Evolutionary conservation across 129 eudicot species (phyloP).

Genomic region (Chrysanthemum lavandulifolium): DNA sequence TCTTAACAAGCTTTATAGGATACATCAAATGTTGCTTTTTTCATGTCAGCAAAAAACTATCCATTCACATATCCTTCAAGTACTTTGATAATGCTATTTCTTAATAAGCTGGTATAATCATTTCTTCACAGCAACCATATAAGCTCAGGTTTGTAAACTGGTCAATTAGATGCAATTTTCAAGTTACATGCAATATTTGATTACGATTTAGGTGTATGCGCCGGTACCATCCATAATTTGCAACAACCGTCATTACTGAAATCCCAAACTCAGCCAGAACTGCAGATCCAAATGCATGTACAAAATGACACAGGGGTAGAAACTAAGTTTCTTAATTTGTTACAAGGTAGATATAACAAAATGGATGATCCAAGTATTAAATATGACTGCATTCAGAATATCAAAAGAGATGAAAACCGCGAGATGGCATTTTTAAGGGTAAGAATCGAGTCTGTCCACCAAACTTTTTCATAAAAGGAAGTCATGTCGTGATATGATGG

Average conservation of each 20-base stretch:
- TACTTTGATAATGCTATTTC: neutral
- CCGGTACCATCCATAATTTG: neutral
- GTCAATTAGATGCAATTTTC: neutral
- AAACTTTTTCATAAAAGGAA: too few relatives aligned
- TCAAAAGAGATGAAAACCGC: neutral
- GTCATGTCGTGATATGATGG: too few relatives aligned
- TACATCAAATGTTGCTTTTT: neutral
- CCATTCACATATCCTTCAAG: neutral
- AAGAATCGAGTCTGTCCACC: neutral
- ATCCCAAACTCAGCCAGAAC: conserved; percentile 5
- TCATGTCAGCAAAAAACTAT: neutral
- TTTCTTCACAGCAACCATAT: neutral
- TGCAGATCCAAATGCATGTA: conserved; percentile 8
- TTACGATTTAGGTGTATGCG: neutral
- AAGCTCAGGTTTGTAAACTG: conserved; percentile 1
- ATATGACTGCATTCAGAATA: neutral
- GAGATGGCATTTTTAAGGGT: neutral
- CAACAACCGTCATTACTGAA: neutral
- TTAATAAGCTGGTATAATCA: neutral
- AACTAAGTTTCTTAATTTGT: neutral
- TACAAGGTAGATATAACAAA: neutral
- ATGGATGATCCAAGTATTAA: neutral
- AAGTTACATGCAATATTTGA: neutral
- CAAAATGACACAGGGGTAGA: neutral
- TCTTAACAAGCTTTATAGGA: too few relatives aligned